Evolutionary conservation across 495 filamentous ascomycete genomes (phyloP).

Genomic region (Trichoderma parareesei): DNA sequence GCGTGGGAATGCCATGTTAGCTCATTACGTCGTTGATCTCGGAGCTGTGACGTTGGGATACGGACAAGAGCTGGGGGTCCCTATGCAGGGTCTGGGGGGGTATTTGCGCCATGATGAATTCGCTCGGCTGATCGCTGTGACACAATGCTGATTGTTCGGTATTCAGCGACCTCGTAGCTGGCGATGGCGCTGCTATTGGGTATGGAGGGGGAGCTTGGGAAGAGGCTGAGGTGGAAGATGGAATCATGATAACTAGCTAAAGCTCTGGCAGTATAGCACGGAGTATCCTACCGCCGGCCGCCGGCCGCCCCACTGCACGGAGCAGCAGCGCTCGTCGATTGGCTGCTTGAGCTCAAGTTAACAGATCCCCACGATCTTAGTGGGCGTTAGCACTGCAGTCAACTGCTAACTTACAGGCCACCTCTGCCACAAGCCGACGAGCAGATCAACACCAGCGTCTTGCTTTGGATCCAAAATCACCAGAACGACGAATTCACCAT

Average conservation of each 20-base stretch:
- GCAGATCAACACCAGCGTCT: background rate
- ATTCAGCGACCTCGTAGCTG: background rate
- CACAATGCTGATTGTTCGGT: background rate
- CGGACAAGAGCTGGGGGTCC: slow-evolving; percentile 96
- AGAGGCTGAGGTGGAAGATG: slow-evolving; percentile 6
- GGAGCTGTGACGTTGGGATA: slow-evolving; percentile 49
- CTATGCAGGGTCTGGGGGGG: slow-evolving; percentile 90
- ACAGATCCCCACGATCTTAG: slow-evolving; percentile 6
- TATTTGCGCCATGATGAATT: slow-evolving; percentile 67
- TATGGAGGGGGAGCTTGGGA: background rate
- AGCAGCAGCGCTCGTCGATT: background rate
- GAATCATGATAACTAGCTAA: too few relatives aligned
- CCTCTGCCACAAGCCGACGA: background rate
- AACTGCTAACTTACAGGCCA: background rate
- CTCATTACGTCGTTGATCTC: slow-evolving; percentile 64
- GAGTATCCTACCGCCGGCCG: slow-evolving; percentile 9
- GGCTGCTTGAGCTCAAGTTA: background rate
- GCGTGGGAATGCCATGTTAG: slow-evolving; percentile 60
- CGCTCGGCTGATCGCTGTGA: background rate
- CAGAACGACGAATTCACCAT: slow-evolving; percentile 12
- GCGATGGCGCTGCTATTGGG: background rate
- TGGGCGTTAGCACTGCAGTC: background rate
- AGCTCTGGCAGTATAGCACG: background rate
- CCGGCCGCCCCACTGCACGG: background rate
- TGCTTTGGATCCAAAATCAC: background rate